Evolutionary conservation across 2,329 filamentous ascomycete species (phyloP).

Genomic region (Metarhizium guizhouense): DNA sequence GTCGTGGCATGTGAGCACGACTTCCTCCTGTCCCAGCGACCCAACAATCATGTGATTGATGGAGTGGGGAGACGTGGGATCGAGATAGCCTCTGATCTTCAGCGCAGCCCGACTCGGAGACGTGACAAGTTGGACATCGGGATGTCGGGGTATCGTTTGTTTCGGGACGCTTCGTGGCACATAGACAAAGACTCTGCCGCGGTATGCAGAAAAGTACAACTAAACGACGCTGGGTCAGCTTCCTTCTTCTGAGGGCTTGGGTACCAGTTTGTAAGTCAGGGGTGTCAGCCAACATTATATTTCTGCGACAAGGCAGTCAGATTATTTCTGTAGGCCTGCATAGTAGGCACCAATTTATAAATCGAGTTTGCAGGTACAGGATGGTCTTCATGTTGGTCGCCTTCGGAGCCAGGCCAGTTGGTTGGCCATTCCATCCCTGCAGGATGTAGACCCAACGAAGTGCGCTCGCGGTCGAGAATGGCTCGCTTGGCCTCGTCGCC

Average conservation of each 20-base stretch:
- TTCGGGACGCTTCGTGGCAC: slow-evolving; percentile 34
- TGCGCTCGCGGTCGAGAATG: slow-evolving; percentile 26
- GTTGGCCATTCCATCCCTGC: slow-evolving; percentile 14
- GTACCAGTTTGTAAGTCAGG: neutral
- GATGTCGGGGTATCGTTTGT: slow-evolving; percentile 37
- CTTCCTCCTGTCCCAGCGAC: slow-evolving; percentile 60
- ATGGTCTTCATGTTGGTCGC: slow-evolving; percentile 13
- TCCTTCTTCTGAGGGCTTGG: neutral
- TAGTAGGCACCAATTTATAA: slow-evolving; percentile 20
- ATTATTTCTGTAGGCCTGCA: slow-evolving; percentile 40
- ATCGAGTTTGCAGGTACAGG: slow-evolving; percentile 13
- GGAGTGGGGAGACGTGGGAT: slow-evolving; percentile 43
- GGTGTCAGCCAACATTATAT: slow-evolving; percentile 35
- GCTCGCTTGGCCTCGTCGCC: slow-evolving; percentile 23
- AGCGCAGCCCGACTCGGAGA: slow-evolving; percentile 29
- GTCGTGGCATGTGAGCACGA: slow-evolving; percentile 59
- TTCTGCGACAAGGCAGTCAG: slow-evolving; percentile 48
- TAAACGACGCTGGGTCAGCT: slow-evolving; percentile 15
- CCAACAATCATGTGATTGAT: slow-evolving; percentile 64
- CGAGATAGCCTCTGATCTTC: slow-evolving; percentile 42
- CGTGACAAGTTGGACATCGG: slow-evolving; percentile 42
- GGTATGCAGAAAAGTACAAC: slow-evolving; percentile 54
- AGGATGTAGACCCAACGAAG: slow-evolving; percentile 6
- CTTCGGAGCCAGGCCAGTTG: slow-evolving; percentile 18
- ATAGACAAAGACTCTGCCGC: slow-evolving; percentile 48